These are phyloP conservation scores for Exophiala bonariae DNA, from an alignment of 2,329 filamentous ascomycete species.

Conservation along the genomic window DNA sequence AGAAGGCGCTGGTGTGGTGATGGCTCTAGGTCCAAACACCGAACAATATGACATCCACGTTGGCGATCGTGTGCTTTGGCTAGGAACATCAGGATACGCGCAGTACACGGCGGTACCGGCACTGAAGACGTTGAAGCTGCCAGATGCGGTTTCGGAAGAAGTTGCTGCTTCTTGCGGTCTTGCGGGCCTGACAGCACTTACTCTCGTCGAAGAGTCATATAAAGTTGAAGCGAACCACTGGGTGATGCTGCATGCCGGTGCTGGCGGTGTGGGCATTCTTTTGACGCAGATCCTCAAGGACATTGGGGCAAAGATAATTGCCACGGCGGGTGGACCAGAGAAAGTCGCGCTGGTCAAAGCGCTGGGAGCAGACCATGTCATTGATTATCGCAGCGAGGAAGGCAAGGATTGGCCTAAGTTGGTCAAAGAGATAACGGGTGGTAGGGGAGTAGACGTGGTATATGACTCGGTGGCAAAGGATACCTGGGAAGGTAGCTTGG, in stretches of 20 bases:
- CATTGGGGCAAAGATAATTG: slow-evolving; percentile 75
- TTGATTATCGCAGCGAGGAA: slow-evolving; percentile 77
- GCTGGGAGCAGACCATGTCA: slow-evolving; percentile 68
- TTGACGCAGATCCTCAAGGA: slow-evolving; percentile 68
- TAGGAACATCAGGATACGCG: not conserved
- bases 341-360: slow-evolving; percentile 69
- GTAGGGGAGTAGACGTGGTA: slow-evolving; percentile 71
- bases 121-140: not conserved
- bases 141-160: not conserved
- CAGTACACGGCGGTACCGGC: not conserved
- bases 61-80: not conserved
- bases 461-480: slow-evolving; percentile 75
- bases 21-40: slow-evolving; percentile 50
- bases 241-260: slow-evolving; percentile 80
- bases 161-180: not conserved
- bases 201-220: not conserved
- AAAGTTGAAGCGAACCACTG: slow-evolving; percentile 53
- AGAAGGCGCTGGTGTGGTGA: slow-evolving; percentile 72
- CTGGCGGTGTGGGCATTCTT: slow-evolving; percentile 75
- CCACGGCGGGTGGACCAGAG: slow-evolving; percentile 69
- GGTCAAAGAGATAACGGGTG: slow-evolving; percentile 79
- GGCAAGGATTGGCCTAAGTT: slow-evolving; percentile 74
- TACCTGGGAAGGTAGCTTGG: slow-evolving; percentile 76
- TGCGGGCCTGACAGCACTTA: not conserved
- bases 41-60: not conserved